Evolutionary conservation across 2,329 filamentous ascomycete species (phyloP), one percentile per base, ranked within the genome.

Genomic region (Alternaria sp.): DNA sequence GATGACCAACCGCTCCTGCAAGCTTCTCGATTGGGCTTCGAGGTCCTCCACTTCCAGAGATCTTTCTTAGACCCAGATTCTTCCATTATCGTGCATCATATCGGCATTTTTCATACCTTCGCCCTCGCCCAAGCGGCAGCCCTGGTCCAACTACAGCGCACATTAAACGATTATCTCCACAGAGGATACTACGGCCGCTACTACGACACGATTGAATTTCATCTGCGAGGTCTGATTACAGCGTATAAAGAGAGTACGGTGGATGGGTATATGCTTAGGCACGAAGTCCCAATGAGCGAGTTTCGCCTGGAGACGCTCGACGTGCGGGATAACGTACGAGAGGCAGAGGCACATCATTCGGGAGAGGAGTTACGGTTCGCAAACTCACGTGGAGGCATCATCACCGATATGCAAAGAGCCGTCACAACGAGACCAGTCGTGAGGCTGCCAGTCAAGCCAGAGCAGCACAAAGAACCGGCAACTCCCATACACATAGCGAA

Each of bases 71-170:
- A 8, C 9, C 44, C 34, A n/a, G 21, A 29, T 28, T n/a, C 39
- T 11, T 9, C 34, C 3, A 14, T 33, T 11, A 44, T 40, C 36
- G 40, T 23, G 8, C n/a, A 36, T 29, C 11, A 23, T 34, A 41
- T 60, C 24, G 58, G 54, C 14, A 31, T n/a, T 24, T 60, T 50
- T 29, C 14, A 40, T 28, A 54, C 26, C 44, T 17, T 54, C 14
- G 31, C 36, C 1, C 39, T 17, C 24, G 54, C 50, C 13, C 39
- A 54, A 33, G 29, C 29, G 8, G 45, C 33, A 11, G 50, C 44
- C 7, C 31, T 9, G 8, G 7, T 9, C 14, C 33, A 36, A 17
- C 3, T 54, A 13, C 14, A 26, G 10, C 36, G 28, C 17, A 28
- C 46, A 5, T 11, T 54, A 3, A n/a, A 11, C 14, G 34, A 46